Conservation (phyloP, 1,284 basidiomycete genomes). For the Leccinum fuscescens region DNA sequence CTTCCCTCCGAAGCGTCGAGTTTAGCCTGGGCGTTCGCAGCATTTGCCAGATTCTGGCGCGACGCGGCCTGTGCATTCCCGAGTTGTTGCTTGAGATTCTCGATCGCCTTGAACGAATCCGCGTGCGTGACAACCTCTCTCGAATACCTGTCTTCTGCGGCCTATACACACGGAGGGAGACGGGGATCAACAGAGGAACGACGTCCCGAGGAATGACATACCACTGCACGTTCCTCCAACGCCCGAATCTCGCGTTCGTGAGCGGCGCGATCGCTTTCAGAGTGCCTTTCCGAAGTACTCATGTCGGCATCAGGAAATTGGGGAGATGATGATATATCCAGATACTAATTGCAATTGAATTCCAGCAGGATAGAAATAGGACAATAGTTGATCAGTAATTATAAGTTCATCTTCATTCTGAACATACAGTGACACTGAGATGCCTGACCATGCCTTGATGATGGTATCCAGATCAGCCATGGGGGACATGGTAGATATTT, state of each 20-base stretch:
- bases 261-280: conserved; percentile 59
- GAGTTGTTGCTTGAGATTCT: conserved; percentile 51
- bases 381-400: no score
- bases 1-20: conserved; percentile 68
- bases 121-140: conserved; percentile 83
- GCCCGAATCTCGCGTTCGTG: conserved; percentile 64
- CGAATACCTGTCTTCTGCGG: conserved; percentile 79
- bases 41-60: conserved; percentile 56
- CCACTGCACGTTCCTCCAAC: conserved; percentile 72
- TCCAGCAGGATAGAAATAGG: no score
- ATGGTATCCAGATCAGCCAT: no score
- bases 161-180: conserved; percentile 36
- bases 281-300: conserved; percentile 63
- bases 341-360: no score
- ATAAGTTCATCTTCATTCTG: no score
- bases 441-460: no score
- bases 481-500: no score
- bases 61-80: conserved; percentile 47
- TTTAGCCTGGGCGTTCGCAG: conserved; percentile 76
- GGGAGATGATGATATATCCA: no score
- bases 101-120: conserved; percentile 73
- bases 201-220: conserved; percentile 25
- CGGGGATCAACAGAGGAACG: not conserved
- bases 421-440: no score
- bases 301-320: conserved; percentile 34